Conservation (phyloP, 2,329 filamentous ascomycete genomes). For the Talaromyces sp. region DNA sequence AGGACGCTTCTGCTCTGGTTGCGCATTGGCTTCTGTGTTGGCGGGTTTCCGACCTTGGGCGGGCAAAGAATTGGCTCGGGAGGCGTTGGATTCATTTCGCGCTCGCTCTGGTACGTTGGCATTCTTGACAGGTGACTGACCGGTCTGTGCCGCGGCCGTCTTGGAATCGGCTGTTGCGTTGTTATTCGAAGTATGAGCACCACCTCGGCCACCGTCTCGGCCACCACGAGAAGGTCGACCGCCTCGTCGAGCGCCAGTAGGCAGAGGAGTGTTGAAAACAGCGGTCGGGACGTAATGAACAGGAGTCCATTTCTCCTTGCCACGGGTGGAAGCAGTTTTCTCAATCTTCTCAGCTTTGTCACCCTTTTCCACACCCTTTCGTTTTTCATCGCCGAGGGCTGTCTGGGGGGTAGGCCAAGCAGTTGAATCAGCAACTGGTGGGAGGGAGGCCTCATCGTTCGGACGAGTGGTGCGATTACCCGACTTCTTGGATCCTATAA, state of each 20-base stretch:
- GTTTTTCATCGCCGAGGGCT: constrained; percentile 70
- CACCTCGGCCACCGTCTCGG: constrained; percentile 46
- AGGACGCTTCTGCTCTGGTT: constrained; percentile 29
- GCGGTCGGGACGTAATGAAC: constrained; percentile 80
- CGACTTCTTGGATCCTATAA: constrained; percentile 19
- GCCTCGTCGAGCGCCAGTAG: constrained; percentile 47
- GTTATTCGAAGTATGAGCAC: constrained; percentile 29
- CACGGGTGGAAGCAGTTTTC: constrained; percentile 53
- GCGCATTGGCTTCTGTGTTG: constrained; percentile 26
- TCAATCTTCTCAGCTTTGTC: constrained; percentile 57
- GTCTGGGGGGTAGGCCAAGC: constrained; percentile 90
- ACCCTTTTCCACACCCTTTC: constrained; percentile 63
- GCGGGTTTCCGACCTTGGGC: constrained; percentile 32
- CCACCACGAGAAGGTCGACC: constrained; percentile 55
- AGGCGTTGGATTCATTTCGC: constrained; percentile 30
- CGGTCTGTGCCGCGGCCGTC: constrained; percentile 23
- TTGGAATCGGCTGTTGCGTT: constrained; percentile 27
- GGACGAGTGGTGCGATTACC: constrained; percentile 14
- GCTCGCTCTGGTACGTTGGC: constrained; percentile 27
- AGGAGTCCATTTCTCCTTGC: constrained; percentile 80
- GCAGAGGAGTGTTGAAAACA: constrained; percentile 77
- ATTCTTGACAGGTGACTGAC: constrained; percentile 27
- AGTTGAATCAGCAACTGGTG: constrained; percentile 69
- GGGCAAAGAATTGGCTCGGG: constrained; percentile 37
- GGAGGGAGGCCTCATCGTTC: constrained; percentile 38